These are phyloP conservation scores for Wickerhamiella qilinensis DNA, from an alignment of 805 yeast genomes.

Conservation along the genomic window DNA sequence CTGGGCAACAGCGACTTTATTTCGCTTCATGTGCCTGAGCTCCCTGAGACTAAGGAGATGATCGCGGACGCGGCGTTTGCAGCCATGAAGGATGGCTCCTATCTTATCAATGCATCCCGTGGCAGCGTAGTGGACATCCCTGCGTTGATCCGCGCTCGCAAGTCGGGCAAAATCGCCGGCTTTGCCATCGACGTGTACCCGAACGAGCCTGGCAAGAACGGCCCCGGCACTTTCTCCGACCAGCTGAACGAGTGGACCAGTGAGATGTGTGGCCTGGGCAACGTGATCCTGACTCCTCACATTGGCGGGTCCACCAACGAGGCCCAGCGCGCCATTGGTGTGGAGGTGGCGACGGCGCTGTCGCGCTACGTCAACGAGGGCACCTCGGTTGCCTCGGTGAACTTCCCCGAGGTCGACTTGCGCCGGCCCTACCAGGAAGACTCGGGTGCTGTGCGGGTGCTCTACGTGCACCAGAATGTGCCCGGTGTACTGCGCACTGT, in stretches of 20 bases:
- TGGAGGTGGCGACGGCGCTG: conserved; percentile 79
- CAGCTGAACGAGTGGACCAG: conserved; percentile 68
- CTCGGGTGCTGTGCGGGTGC: conserved; percentile 68
- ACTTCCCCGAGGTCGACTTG: conserved; percentile 94
- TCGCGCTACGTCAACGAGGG: conserved; percentile 93
- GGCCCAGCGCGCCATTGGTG: conserved; percentile 95
- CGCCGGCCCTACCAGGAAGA: conserved; percentile 82
- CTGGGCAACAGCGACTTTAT: conserved; percentile 73
- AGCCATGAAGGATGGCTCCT: conserved; percentile 92
- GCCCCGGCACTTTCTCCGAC: conserved; percentile 59
- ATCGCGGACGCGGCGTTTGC: conserved; percentile 82
- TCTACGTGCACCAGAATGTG: conserved; percentile 92
- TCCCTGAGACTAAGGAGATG: conserved; percentile 81
- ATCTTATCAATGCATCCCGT: conserved; percentile 89
- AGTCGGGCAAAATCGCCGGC: conserved; percentile 88
- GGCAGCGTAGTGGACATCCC: conserved; percentile 97
- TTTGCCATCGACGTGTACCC: conserved; percentile 96
- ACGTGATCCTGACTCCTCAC: conserved; percentile 88
- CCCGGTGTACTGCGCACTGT: conserved; percentile 98
- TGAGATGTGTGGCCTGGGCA: conserved; percentile 67
- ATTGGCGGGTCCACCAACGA: conserved; percentile 99
- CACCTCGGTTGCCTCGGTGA: conserved; percentile 83
- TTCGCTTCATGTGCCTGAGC: conserved; percentile 86
- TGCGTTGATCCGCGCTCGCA: conserved; percentile 80
- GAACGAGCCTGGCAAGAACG: conserved; percentile 93